These are phyloP conservation scores for Fragaria ananassa DNA, from an alignment of 306 rosid genomes.

Conservation along the genomic window DNA sequence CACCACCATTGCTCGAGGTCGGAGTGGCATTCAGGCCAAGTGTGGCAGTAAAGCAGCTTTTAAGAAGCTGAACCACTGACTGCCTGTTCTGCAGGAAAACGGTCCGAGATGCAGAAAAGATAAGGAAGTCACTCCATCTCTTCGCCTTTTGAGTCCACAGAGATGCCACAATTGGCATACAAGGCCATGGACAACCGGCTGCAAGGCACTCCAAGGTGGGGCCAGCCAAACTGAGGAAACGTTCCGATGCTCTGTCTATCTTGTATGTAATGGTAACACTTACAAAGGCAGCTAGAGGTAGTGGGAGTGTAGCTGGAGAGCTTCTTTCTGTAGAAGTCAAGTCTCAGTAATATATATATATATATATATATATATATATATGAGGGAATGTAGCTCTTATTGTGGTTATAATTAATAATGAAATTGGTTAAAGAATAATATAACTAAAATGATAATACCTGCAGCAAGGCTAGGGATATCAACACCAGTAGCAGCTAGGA, in stretches of 20 bases:
- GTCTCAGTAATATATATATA: background rate
- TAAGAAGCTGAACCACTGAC: conserved; percentile 76
- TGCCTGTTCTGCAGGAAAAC: conserved; percentile 84
- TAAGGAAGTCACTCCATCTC: conserved; percentile 89
- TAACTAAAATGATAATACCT: conserved; percentile 38
- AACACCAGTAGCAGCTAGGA: conserved; percentile 94
- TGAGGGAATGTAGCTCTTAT: background rate
- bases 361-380: background rate
- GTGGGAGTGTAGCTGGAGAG: conserved; percentile 91
- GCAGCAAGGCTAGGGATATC: conserved; percentile 88
- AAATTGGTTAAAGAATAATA: background rate
- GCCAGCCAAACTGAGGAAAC: conserved; percentile 85
- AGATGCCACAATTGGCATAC: conserved; percentile 98
- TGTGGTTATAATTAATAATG: conserved; percentile 1
- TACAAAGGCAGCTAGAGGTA: conserved; percentile 96
- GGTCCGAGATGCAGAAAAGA: conserved; percentile 85
- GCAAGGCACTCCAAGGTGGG: conserved; percentile 90
- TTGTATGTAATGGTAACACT: conserved; percentile 94
- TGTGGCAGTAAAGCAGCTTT: conserved; percentile 90
- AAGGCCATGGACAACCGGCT: conserved; percentile 98
- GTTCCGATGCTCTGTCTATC: conserved; percentile 75
- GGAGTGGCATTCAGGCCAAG: conserved; percentile 70
- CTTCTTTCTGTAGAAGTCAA: conserved; percentile 53
- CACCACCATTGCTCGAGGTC: conserved; percentile 66
- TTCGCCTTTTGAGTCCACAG: conserved; percentile 97